Percentiles rank a stretch among this genome's conserved stretches.
phyloP scores from a whole-genome alignment of 1,284 basidiomycete genomes.

The Lentinula novae-zelandiae region DNA sequence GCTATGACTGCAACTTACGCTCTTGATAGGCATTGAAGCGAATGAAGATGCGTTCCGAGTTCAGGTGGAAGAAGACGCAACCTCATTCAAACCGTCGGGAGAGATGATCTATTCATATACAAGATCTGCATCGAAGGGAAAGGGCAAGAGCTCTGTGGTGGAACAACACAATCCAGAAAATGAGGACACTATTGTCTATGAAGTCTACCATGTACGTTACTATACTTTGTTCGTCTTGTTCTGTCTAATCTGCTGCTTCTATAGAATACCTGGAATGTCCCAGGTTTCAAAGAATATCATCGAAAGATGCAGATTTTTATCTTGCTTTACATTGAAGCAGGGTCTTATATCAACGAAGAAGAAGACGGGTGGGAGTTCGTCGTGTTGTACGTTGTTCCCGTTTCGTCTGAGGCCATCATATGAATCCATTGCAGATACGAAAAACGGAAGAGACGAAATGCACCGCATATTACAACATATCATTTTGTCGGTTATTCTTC shows the following conservation, averaged over 20 bases:
- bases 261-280: conserved; percentile 77
- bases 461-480: conserved; percentile 57
- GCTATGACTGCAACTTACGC: background rate
- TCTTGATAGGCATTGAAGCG: conserved; percentile 56
- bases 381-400: conserved; percentile 53
- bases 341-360: conserved; percentile 89
- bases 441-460: conserved; percentile 62
- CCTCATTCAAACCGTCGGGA: conserved; percentile 74
- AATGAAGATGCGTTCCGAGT: conserved; percentile 62
- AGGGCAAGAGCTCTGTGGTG: conserved; percentile 48
- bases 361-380: conserved; percentile 90
- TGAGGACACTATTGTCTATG: conserved; percentile 66
- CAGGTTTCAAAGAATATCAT: conserved; percentile 91
- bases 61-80: conserved; percentile 72
- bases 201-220: conserved; percentile 79
- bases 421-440: conserved; percentile 61
- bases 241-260: conserved; percentile 3
- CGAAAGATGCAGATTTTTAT: conserved; percentile 95
- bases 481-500: conserved; percentile 93
- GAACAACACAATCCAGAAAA: conserved; percentile 44
- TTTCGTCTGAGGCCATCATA: conserved; percentile 4
- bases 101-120: conserved; percentile 76
- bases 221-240: background rate
- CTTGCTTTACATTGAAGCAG: conserved; percentile 92
- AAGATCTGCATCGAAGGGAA: conserved; percentile 43